Evolutionary conservation across 495 filamentous ascomycete species (phyloP).

Genomic region (Penicillium fimorum): DNA sequence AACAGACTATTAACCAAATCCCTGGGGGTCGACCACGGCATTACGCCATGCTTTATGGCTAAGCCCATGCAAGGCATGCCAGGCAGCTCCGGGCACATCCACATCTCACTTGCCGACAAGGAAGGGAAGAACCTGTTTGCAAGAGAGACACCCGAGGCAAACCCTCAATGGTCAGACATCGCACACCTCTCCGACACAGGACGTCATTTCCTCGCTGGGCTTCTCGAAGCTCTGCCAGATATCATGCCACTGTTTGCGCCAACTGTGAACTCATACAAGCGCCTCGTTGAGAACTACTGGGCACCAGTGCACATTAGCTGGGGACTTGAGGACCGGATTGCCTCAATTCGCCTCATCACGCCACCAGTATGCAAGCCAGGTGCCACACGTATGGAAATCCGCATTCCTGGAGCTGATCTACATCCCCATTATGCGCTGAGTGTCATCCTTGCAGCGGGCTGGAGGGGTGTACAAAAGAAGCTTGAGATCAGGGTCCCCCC

Average conservation of each 20-base stretch:
- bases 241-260: slow-evolving; percentile 91
- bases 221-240: slow-evolving; percentile 82
- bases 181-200: slow-evolving; percentile 77
- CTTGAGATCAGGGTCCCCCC: slow-evolving; percentile 75
- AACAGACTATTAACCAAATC: slow-evolving; percentile 73
- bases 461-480: slow-evolving; percentile 83
- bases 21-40: slow-evolving; percentile 72
- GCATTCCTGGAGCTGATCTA: slow-evolving; percentile 82
- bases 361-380: slow-evolving; percentile 73
- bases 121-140: slow-evolving; percentile 69
- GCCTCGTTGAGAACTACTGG: slow-evolving; percentile 96
- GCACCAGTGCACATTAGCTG: slow-evolving; percentile 91
- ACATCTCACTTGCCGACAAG: slow-evolving; percentile 69
- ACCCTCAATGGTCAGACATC: slow-evolving; percentile 67
- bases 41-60: slow-evolving; percentile 96
- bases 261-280: slow-evolving; percentile 92
- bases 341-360: slow-evolving; percentile 79
- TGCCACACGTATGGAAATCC: slow-evolving; percentile 83
- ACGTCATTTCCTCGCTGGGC: slow-evolving; percentile 81
- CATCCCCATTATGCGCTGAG: slow-evolving; percentile 82
- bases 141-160: slow-evolving; percentile 62
- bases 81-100: slow-evolving; percentile 89
- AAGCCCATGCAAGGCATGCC: slow-evolving; percentile 85
- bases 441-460: slow-evolving; percentile 76
- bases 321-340: slow-evolving; percentile 89